Conservation (phyloP, 2,329 filamentous ascomycete genomes). For the Fusarium phyllophilum region DNA sequence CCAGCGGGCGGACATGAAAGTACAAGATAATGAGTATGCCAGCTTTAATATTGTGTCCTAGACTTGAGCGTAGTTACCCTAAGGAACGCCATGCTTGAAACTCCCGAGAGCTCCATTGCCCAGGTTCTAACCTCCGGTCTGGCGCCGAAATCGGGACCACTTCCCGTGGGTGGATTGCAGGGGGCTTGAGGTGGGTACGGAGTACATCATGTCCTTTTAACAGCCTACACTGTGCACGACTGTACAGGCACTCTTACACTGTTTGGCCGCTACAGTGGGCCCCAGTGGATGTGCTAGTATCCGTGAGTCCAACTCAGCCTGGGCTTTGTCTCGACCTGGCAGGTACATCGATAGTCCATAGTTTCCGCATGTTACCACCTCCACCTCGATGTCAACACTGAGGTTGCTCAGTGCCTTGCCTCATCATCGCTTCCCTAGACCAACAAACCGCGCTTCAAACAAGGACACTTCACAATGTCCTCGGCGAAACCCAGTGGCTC, state of each 20-base stretch:
- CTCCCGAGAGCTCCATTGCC: neutral
- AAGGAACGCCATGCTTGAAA: neutral
- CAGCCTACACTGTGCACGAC: slow-evolving; percentile 1
- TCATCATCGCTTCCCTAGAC: slow-evolving; percentile 20
- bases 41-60: neutral
- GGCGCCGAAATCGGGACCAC: neutral
- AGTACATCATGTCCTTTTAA: neutral
- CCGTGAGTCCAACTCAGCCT: neutral
- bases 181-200: neutral
- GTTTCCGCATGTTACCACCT: slow-evolving; percentile 7
- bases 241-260: neutral
- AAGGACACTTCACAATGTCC: slow-evolving; percentile 38
- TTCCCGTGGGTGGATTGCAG: neutral
- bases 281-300: slow-evolving; percentile 9
- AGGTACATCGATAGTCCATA: neutral
- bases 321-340: neutral
- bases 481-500: slow-evolving; percentile 17
- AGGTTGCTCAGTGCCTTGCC: slow-evolving; percentile 11
- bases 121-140: neutral
- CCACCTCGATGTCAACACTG: slow-evolving; percentile 23
- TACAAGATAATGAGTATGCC: neutral
- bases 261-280: neutral
- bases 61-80: neutral
- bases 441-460: slow-evolving; percentile 27
- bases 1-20: neutral